Percentiles rank a stretch among this genome's conserved stretches.
Evolutionary conservation across 2,329 filamentous ascomycete species (phyloP).

Genomic region (Emericellopsis cladophorae): DNA sequence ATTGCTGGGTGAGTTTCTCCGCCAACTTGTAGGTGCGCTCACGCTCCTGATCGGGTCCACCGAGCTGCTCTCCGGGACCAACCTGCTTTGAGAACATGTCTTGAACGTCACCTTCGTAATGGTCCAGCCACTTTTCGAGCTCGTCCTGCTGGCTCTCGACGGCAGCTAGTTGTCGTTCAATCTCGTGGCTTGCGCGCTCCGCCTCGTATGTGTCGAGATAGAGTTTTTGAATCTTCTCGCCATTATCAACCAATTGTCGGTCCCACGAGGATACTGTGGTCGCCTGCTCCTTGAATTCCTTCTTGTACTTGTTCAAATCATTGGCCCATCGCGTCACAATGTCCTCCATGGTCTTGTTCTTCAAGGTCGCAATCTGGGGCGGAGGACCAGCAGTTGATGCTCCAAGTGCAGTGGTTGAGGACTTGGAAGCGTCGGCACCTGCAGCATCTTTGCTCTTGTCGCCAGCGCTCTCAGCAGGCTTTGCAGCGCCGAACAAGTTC

Average conservation of each 20-base stretch:
- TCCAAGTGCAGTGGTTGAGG: slow-evolving; percentile 33
- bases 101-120: slow-evolving; percentile 86
- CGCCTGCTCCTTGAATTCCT: slow-evolving; percentile 88
- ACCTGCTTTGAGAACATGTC: slow-evolving; percentile 73
- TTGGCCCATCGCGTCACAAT: slow-evolving; percentile 96
- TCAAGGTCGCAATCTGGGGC: slow-evolving; percentile 78
- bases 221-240: slow-evolving; percentile 86
- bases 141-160: slow-evolving; percentile 93
- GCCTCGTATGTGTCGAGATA: slow-evolving; percentile 89
- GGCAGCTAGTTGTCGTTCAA: slow-evolving; percentile 78
- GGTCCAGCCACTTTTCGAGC: slow-evolving; percentile 74
- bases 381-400: slow-evolving; percentile 70
- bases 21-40: slow-evolving; percentile 94
- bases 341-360: slow-evolving; percentile 99
- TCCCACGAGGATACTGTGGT: slow-evolving; percentile 85
- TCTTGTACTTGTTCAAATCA: slow-evolving; percentile 90
- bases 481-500: slow-evolving; percentile 19
- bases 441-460: slow-evolving; percentile 11
- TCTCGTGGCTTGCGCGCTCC: slow-evolving; percentile 82
- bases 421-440: slow-evolving; percentile 13
- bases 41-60: slow-evolving; percentile 87
- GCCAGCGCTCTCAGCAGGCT: slow-evolving; percentile 13
- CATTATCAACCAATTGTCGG: slow-evolving; percentile 81
- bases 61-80: slow-evolving; percentile 61
- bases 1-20: slow-evolving; percentile 78